Conservation (phyloP, 768 basidiomycete species). For the Phylloporus arenicola region DNA sequence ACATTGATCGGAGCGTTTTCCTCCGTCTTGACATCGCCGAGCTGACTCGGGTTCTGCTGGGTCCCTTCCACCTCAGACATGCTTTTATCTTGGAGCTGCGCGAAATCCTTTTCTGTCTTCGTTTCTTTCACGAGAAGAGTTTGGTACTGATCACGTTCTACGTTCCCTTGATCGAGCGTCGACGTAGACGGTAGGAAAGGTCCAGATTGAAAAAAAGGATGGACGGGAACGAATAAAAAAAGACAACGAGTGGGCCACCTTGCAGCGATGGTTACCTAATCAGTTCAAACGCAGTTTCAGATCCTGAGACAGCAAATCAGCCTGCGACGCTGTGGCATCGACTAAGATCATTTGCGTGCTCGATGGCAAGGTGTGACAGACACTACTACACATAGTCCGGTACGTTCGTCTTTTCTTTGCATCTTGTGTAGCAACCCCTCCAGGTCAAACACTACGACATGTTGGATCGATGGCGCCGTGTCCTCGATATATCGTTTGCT, state of each 20-base stretch:
- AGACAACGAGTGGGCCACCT: background rate
- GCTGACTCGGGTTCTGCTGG: conserved; percentile 30
- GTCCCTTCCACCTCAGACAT: conserved; percentile 11
- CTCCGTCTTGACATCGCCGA: conserved; percentile 44
- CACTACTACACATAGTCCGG: too few relatives aligned
- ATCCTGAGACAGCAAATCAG: too few relatives aligned
- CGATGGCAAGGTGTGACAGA: too few relatives aligned
- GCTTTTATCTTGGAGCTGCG: background rate
- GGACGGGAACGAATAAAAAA: background rate
- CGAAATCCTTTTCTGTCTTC: background rate
- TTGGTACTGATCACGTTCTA: background rate
- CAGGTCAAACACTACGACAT: too few relatives aligned
- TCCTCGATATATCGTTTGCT: too few relatives aligned
- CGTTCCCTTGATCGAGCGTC: background rate
- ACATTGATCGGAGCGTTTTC: conserved; percentile 68
- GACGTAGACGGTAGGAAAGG: background rate
- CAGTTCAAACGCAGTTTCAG: background rate
- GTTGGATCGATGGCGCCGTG: too few relatives aligned
- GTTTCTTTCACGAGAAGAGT: background rate
- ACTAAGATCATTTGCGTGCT: too few relatives aligned
- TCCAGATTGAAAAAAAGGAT: background rate
- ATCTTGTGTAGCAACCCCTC: too few relatives aligned
- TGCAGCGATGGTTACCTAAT: background rate
- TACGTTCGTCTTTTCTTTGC: too few relatives aligned
- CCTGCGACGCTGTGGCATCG: too few relatives aligned